Conservation (phyloP, 2,329 filamentous ascomycete genomes). For the Lithohypha guttulata region DNA sequence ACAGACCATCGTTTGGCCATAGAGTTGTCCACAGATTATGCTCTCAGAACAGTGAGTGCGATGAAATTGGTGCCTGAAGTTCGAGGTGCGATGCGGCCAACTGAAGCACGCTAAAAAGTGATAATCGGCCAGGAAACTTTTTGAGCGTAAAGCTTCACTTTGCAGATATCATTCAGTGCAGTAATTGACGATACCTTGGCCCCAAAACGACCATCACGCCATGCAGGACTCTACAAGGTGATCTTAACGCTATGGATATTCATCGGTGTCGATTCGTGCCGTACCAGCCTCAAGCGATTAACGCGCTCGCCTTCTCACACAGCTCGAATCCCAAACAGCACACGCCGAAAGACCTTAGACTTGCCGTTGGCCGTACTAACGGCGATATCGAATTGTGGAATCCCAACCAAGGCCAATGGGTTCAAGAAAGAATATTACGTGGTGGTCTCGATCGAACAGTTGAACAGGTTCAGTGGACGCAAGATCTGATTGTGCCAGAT, state of each 20-base stretch:
- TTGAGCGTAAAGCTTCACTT: too few relatives aligned
- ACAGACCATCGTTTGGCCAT: too few relatives aligned
- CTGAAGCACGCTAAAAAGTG: too few relatives aligned
- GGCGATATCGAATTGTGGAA: conserved; percentile 99
- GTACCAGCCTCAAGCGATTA: conserved; percentile 84
- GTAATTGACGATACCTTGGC: too few relatives aligned
- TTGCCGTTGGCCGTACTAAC: conserved; percentile 85
- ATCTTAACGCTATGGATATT: conserved; percentile 87
- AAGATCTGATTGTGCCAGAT: conserved; percentile 60
- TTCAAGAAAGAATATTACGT: conserved; percentile 75
- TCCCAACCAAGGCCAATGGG: conserved; percentile 62
- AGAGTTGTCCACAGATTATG: too few relatives aligned
- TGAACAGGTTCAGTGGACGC: conserved; percentile 84
- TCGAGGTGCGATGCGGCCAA: too few relatives aligned
- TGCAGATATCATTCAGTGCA: too few relatives aligned
- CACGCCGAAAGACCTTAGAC: conserved; percentile 51
- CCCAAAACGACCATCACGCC: too few relatives aligned
- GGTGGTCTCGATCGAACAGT: conserved; percentile 79
- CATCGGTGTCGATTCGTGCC: conserved; percentile 95
- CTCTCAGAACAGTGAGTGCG: too few relatives aligned
- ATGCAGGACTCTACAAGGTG: too few relatives aligned
- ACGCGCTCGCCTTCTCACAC: conserved; percentile 88
- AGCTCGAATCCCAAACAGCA: conserved; percentile 43
- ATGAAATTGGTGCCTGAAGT: too few relatives aligned
- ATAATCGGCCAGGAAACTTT: too few relatives aligned